phyloP scores from a whole-genome alignment of 805 yeast species.

The Barnettozyma siamensis region DNA sequence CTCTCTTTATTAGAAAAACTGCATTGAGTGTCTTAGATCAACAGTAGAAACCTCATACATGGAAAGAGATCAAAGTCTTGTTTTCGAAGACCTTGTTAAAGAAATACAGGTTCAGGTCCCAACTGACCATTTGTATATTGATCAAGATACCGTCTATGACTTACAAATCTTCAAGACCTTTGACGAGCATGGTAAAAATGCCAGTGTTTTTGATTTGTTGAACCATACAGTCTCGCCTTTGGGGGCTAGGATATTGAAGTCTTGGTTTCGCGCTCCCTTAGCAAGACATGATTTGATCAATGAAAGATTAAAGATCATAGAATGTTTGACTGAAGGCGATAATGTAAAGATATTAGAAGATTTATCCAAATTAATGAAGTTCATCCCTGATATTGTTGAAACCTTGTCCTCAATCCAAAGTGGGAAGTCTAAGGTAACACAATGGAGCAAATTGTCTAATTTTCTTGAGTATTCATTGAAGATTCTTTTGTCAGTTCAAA shows the following conservation, averaged over 20 bases:
- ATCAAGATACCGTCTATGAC: slow-evolving; percentile 25
- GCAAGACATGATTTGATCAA: slow-evolving; percentile 23
- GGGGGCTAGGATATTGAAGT: slow-evolving; percentile 27
- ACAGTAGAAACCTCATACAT: neutral
- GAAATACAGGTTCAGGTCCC: slow-evolving; percentile 4
- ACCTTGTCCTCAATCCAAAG: slow-evolving; percentile 15
- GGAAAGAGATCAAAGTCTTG: neutral
- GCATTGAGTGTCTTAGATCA: neutral
- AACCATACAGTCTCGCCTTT: slow-evolving; percentile 24
- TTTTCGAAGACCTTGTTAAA: slow-evolving; percentile 1
- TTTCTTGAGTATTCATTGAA: slow-evolving; percentile 21
- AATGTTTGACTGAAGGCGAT: slow-evolving; percentile 17
- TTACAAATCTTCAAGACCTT: slow-evolving; percentile 20
- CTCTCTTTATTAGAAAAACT: neutral
- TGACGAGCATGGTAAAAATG: neutral
- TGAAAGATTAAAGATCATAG: slow-evolving; percentile 27
- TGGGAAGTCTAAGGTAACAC: slow-evolving; percentile 23
- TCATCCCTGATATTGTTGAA: slow-evolving; percentile 27
- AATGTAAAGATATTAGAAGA: slow-evolving; percentile 21
- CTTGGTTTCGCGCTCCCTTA: slow-evolving; percentile 33
- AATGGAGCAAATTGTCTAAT: slow-evolving; percentile 28
- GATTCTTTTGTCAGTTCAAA: slow-evolving; percentile 9
- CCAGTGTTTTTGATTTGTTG: slow-evolving; percentile 19
- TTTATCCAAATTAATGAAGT: slow-evolving; percentile 18
- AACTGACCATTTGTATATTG: slow-evolving; percentile 22